Evolutionary conservation across 1,284 basidiomycete genomes (phyloP).

Genomic region (Trichosporon inkin): DNA sequence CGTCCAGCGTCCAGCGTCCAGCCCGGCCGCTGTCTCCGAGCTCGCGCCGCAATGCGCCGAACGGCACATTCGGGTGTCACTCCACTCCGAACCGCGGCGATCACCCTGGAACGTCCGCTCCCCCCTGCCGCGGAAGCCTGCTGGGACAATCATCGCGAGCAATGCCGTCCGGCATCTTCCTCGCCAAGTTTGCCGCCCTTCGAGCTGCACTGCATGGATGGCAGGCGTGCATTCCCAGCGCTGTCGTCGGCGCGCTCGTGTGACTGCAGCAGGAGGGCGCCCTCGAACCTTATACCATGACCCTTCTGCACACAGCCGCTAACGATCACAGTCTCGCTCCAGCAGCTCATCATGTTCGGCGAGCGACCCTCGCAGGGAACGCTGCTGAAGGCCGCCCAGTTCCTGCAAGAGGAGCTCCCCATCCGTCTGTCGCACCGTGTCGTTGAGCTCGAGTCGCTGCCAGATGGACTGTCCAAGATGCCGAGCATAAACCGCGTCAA

Average conservation of each 20-base stretch:
- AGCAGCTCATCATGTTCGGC: constrained; percentile 85
- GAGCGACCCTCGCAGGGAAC: constrained; percentile 81
- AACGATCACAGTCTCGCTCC: constrained; percentile 67
- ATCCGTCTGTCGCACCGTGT: constrained; percentile 93
- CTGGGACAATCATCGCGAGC: not conserved
- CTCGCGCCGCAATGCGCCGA: too few species aligned
- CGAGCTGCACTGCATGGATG: too few species aligned
- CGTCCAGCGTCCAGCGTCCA: too few species aligned
- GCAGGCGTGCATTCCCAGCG: too few species aligned
- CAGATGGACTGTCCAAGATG: constrained; percentile 87
- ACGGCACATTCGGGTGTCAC: too few species aligned
- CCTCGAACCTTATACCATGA: too few species aligned
- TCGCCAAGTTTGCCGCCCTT: too few species aligned
- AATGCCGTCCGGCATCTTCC: too few species aligned
- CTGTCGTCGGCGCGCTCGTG: too few species aligned
- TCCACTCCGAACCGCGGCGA: not conserved
- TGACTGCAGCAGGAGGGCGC: too few species aligned
- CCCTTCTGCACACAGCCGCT: constrained; percentile 13
- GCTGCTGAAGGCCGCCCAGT: constrained; percentile 76
- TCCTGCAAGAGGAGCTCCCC: constrained; percentile 73
- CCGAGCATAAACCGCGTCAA: constrained; percentile 91
- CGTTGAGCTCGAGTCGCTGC: constrained; percentile 91
- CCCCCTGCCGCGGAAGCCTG: not conserved
- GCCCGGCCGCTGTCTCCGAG: too few species aligned
- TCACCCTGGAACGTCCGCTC: not conserved